Conservation (phyloP, 2,329 filamentous ascomycete genomes). For the Xylariales sp. region DNA sequence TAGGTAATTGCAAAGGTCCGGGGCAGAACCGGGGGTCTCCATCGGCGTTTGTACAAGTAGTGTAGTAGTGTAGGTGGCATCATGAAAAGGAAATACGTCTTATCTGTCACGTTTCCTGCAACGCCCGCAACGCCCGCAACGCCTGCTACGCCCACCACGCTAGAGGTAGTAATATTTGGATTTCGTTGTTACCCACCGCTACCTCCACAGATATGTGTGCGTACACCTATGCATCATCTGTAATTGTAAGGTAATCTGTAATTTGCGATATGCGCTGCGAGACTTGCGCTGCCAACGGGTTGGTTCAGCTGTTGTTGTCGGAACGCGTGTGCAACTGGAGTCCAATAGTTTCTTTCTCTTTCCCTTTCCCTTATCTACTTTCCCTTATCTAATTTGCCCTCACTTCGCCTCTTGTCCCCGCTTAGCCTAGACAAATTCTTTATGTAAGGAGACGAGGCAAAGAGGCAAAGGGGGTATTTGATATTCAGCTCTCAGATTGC, state of each 20-base stretch:
- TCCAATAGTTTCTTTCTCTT: neutral
- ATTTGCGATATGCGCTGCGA: neutral
- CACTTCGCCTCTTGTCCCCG: neutral
- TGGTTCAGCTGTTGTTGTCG: neutral
- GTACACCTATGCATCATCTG: neutral
- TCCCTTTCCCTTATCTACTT: neutral
- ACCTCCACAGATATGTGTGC: neutral
- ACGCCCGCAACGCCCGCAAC: too few relatives aligned
- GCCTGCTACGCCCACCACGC: too few relatives aligned
- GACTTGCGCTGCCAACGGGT: neutral
- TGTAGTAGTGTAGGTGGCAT: neutral
- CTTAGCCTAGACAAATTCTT: slow-evolving; percentile 6
- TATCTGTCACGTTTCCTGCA: slow-evolving; percentile 5
- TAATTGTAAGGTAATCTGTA: neutral
- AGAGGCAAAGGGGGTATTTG: slow-evolving; percentile 18
- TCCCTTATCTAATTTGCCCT: neutral
- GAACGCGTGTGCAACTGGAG: neutral
- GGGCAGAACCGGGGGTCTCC: neutral
- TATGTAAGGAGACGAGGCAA: neutral
- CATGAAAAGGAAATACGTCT: neutral
- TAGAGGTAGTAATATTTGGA: slow-evolving; percentile 10
- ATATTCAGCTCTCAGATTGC: slow-evolving; percentile 9
- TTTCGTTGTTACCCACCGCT: neutral
- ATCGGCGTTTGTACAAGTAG: neutral
- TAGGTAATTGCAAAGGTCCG: too few relatives aligned